phyloP scores from a whole-genome alignment of 2,329 filamentous ascomycete species.

The Botryosphaeria dothidea region DNA sequence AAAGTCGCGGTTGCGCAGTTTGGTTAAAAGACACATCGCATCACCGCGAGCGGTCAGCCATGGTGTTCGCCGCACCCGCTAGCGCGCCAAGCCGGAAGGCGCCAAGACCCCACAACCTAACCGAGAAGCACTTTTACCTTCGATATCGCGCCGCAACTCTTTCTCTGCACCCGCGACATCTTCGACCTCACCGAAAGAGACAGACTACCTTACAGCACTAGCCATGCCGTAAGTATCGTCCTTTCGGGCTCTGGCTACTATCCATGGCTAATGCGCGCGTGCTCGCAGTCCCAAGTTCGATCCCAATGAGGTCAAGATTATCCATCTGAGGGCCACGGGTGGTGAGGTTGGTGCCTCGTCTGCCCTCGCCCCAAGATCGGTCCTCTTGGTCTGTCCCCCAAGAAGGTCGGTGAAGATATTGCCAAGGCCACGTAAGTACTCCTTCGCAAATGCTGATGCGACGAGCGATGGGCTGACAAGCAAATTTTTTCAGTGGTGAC shows the following conservation, averaged over 20 bases:
- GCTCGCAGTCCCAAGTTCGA: conserved; percentile 49
- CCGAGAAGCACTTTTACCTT: conserved; percentile 15
- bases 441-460: not conserved
- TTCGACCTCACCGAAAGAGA: conserved; percentile 49
- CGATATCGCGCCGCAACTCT: not conserved
- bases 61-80: conserved; percentile 15
- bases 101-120: conserved; percentile 16
- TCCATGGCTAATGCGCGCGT: conserved; percentile 18
- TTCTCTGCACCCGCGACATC: conserved; percentile 19
- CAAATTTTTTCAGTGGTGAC: conserved; percentile 14
- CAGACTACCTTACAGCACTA: conserved; percentile 68
- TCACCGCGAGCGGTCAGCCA: conserved; percentile 14
- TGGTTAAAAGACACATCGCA: conserved; percentile 20
- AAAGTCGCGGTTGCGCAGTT: not conserved
- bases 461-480: not conserved
- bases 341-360: conserved; percentile 99
- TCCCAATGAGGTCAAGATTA: conserved; percentile 97
- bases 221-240: conserved; percentile 73
- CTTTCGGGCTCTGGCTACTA: conserved; percentile 54
- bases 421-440: conserved; percentile 74
- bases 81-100: conserved; percentile 5
- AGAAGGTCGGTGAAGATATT: conserved; percentile 98
- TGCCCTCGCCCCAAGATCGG: conserved; percentile 97
- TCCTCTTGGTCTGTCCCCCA: conserved; percentile 94
- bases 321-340: conserved; percentile 96